Base-by-base conservation (phyloP, 306 rosid genomes). In the Luffa acutangula region DNA sequence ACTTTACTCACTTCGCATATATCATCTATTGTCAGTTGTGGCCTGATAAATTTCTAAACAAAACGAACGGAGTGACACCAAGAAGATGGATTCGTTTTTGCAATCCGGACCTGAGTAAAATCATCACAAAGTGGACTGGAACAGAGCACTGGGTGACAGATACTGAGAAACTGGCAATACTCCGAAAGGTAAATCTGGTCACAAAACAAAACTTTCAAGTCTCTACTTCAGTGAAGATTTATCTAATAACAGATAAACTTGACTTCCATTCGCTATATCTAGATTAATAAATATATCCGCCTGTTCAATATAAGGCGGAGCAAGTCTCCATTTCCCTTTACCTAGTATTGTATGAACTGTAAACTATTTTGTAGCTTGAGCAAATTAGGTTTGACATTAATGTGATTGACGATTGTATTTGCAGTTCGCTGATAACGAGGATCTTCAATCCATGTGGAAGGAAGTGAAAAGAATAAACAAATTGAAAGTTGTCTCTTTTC, bases 41-140 rank as follows among this genome's bases (percentile, higher is more conserved):
- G 98, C 98, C 98, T 39, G 87, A 88, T 80, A 94, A 94, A 84
- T 94, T 94, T 83, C 98, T 91, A 84, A 94, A 94, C 84, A 94
- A 94, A 87, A 94, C 98, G 80, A 94, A 94, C 83, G 98, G 98
- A 33, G 98, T 94, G 79, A 94, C 98, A 41, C 97, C 98, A 34
- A 88, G 98, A 89, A 91, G 98, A 88, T 94, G 98, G 98, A 89
- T 94, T 82, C 86, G 86, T 83, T 94, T 92, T 82, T 94, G 98
- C 80, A 94, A 94, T 87, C 97, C 97, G 77, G 87, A 76, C 52
- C 83, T 94, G 89, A 88, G 98, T 87, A 85, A 83, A 64, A 86
- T 94, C 72, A 83, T 94, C 82, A 86, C 91, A 15, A 73, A 87
- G 81, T 87, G 97, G 97, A 86, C 87, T 87, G 92, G 92, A 75